Evolutionary conservation across 2,329 filamentous ascomycete species (phyloP), one percentile per base, ranked within the genome.

Genomic region (Colletotrichum graminicola): DNA sequence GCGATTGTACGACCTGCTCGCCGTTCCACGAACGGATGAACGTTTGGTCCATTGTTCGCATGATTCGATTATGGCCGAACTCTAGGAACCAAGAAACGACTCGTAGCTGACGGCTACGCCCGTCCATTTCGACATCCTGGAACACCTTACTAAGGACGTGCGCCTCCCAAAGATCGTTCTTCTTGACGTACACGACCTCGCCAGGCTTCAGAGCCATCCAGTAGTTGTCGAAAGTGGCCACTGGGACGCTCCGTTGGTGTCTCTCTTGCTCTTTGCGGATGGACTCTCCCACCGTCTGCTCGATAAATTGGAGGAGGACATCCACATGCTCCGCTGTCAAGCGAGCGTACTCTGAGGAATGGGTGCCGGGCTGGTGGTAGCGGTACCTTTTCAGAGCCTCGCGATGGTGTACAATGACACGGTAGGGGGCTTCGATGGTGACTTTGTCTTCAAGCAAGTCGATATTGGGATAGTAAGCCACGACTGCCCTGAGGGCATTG

Each of bases 151-250:
- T 84, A 49, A 86, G 78, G 16, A 86, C 78, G 66, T 80, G 83
- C 0, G 84, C 80, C 11, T 78, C 78, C 83, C 84, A 84, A 26
- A 80, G 78, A 51, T 80, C 78, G 64, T 82, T 76, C 29, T 78
- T 76, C 71, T 83, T 82, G 62, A 79, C 75, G 66, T 86, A 87
- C 43, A 86, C 75, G 47, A 86, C 78, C 66, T 82, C 78, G 0
- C 84, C 84, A 0, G 85, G 85, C 76, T 82, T 84, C 41, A 85
- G 79, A 7, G 86, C 77, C 51, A 86, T 76, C 84, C 85, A 87
- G 67, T 85, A 82, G 72, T 80, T 79, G 5, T 84, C 80, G 56
- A 81, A 86, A 2, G 84, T 86, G 16, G 83, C 83, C 47, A 78
- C 80, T 0, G 84, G 84, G 0, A 75, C 76, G 34, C 75, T 74